Percentiles rank a stretch among this genome's conserved stretches.
Conservation (phyloP, 2,329 filamentous ascomycete genomes). For the Metarhizium brunneum region DNA sequence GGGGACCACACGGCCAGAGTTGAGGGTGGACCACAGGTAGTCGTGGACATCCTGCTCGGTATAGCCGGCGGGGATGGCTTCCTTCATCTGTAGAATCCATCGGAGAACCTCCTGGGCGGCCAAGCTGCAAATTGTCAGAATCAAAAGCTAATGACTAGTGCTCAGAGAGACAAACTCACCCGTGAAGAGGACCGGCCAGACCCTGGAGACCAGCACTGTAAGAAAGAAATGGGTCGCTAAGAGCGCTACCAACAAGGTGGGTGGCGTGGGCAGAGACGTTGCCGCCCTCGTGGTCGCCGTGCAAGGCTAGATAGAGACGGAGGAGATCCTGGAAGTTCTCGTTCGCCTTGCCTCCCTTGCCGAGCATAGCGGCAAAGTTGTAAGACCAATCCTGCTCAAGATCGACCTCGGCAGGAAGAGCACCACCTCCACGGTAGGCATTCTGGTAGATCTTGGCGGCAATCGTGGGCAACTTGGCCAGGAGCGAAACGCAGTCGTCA, state of each 20-base stretch:
- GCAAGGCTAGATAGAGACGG: conserved; percentile 86
- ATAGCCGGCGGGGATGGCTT: conserved; percentile 69
- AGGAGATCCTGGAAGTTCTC: conserved; percentile 94
- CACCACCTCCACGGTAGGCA: conserved; percentile 64
- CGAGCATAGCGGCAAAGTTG: conserved; percentile 95
- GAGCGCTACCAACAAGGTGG: conserved; percentile 86
- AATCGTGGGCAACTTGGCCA: conserved; percentile 93
- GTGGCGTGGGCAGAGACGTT: conserved; percentile 96
- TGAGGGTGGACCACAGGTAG: conserved; percentile 89
- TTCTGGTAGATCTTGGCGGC: conserved; percentile 98
- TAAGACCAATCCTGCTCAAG: conserved; percentile 90
- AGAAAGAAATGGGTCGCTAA: conserved; percentile 90
- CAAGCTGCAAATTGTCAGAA: conserved; percentile 39
- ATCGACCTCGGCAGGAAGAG: conserved; percentile 70
- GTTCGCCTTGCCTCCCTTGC: conserved; percentile 79
- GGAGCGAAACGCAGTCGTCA: conserved; percentile 85
- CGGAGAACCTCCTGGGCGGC: conserved; percentile 95
- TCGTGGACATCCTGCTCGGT: conserved; percentile 73
- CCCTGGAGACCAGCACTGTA: conserved; percentile 95
- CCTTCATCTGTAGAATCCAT: conserved; percentile 95
- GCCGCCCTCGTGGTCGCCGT: conserved; percentile 96
- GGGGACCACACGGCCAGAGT: conserved; percentile 87
- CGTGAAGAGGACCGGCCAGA: conserved; percentile 68
- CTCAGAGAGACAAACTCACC: conserved; percentile 31
- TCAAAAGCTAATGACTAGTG: not conserved